A percentile compares a stretch with the other conserved stretches of the same genome.
Conservation (phyloP, 2,329 filamentous ascomycete species). For the Microsporum ferrugineum region DNA sequence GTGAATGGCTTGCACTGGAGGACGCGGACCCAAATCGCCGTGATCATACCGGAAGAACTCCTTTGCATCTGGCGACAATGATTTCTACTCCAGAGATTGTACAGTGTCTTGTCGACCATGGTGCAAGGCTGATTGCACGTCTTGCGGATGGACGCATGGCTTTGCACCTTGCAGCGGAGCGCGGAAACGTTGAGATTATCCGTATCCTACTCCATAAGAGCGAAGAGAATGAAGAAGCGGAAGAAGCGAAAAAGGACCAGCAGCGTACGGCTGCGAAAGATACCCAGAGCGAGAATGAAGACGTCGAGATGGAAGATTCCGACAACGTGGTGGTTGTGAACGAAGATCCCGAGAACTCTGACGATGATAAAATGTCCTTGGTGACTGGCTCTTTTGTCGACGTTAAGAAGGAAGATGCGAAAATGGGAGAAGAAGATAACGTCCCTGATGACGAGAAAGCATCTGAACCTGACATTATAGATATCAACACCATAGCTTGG, state of each 20-base stretch:
- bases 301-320: conserved; percentile 23
- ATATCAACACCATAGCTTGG: conserved; percentile 64
- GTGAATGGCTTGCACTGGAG: conserved; percentile 58
- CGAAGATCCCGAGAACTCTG: neutral
- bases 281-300: conserved; percentile 38
- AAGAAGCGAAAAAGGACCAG: conserved; percentile 10
- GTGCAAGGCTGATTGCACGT: conserved; percentile 60
- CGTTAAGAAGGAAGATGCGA: conserved; percentile 40
- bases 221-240: conserved; percentile 49
- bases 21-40: conserved; percentile 59
- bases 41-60: conserved; percentile 67
- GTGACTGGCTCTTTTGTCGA: conserved; percentile 43
- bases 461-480: conserved; percentile 59
- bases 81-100: conserved; percentile 60
- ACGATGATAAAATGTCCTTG: conserved; percentile 16
- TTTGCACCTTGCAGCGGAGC: conserved; percentile 66
- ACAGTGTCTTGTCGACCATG: conserved; percentile 57
- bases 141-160: conserved; percentile 70
- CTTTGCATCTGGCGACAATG: conserved; percentile 64
- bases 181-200: conserved; percentile 58
- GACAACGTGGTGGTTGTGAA: neutral
- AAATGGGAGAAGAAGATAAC: conserved; percentile 19
- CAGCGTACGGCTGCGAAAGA: neutral
- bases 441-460: conserved; percentile 9
- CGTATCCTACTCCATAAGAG: conserved; percentile 48